A percentile compares a stretch with the other conserved stretches of the same genome.
Evolutionary conservation across 2,329 filamentous ascomycete species (phyloP).

Genomic region (Aspergillus persii): DNA sequence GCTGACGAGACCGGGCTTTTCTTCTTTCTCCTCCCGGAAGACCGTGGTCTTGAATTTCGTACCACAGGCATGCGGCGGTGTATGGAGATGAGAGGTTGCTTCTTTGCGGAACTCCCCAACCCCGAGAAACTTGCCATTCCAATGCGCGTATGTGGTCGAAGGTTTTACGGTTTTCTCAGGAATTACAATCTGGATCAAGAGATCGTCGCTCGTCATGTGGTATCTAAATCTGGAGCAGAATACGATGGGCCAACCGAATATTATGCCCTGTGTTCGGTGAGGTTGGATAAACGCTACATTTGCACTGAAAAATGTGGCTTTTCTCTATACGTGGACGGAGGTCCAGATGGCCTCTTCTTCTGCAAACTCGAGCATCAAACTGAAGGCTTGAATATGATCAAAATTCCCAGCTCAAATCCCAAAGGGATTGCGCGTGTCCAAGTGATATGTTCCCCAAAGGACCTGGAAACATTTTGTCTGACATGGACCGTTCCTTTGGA

Average conservation of each 20-base stretch:
- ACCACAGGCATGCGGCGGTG: conserved; percentile 26
- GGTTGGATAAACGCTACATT: conserved; percentile 27
- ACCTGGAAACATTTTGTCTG: conserved; percentile 25
- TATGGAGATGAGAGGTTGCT: conserved; percentile 27
- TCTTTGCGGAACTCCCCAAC: conserved; percentile 29
- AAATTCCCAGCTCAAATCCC: conserved; percentile 11
- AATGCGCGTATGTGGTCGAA: conserved; percentile 25
- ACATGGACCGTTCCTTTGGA: conserved; percentile 23
- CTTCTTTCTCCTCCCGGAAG: conserved; percentile 27
- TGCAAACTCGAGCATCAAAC: conserved; percentile 15
- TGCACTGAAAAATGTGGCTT: conserved; percentile 33
- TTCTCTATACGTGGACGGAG: conserved; percentile 27
- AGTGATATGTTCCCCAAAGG: conserved; percentile 23
- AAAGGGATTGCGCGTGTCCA: conserved; percentile 22
- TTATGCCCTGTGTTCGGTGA: conserved; percentile 28
- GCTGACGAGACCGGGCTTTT: conserved; percentile 26
- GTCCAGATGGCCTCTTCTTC: conserved; percentile 26
- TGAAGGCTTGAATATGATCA: conserved; percentile 17
- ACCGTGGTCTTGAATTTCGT: conserved; percentile 29
- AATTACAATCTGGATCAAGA: conserved; percentile 30
- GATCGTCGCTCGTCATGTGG: conserved; percentile 8
- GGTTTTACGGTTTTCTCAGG: conserved; percentile 29
- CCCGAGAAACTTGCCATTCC: conserved; percentile 24
- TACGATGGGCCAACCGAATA: conserved; percentile 21
- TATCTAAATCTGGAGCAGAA: not conserved